Conservation (phyloP, 192 early-diverging fungal species). For the Coemansia sp. region DNA sequence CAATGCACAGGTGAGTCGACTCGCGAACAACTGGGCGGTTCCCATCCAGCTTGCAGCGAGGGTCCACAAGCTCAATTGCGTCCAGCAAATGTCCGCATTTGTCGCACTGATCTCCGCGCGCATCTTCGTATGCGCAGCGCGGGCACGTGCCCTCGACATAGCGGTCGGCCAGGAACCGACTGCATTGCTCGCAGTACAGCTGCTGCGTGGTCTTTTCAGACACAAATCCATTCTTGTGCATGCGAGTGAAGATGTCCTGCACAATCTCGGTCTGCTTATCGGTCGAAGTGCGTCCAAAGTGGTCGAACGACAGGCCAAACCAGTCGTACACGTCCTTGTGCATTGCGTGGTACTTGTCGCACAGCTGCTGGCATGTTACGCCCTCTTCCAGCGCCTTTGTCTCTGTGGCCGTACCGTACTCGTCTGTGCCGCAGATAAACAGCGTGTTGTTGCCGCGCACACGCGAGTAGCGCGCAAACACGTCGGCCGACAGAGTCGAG, state of each 20-base stretch:
- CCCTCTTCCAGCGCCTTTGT: conserved; percentile 96
- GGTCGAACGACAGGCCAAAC: conserved; percentile 93
- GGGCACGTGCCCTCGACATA: conserved; percentile 98
- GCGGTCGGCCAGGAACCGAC: conserved; percentile 93
- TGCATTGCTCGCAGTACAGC: conserved; percentile 87
- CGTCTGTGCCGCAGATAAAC: conserved; percentile 96
- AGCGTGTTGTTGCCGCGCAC: conserved; percentile 86
- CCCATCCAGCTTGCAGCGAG: conserved; percentile 91
- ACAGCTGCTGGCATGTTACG: conserved; percentile 84
- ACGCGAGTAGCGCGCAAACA: conserved; percentile 91
- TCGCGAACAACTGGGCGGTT: conserved; percentile 76
- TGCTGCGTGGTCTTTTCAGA: conserved; percentile 79
- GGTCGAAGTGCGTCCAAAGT: conserved; percentile 95
- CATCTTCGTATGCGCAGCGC: conserved; percentile 83
- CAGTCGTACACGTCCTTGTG: conserved; percentile 91
- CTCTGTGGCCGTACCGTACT: conserved; percentile 99
- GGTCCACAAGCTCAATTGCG: conserved; percentile 88
- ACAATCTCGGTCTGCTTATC: conserved; percentile 87
- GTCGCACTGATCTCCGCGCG: conserved; percentile 99
- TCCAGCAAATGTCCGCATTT: conserved; percentile 87
- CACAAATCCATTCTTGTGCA: conserved; percentile 70
- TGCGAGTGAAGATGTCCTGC: conserved; percentile 83
- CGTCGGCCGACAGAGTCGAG: conserved; percentile 97
- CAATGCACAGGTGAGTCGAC: conserved; percentile 89
- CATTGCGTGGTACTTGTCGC: conserved; percentile 92